phyloP scores from a whole-genome alignment of 805 yeast genomes.

The Sugiyamaella smithiae region DNA sequence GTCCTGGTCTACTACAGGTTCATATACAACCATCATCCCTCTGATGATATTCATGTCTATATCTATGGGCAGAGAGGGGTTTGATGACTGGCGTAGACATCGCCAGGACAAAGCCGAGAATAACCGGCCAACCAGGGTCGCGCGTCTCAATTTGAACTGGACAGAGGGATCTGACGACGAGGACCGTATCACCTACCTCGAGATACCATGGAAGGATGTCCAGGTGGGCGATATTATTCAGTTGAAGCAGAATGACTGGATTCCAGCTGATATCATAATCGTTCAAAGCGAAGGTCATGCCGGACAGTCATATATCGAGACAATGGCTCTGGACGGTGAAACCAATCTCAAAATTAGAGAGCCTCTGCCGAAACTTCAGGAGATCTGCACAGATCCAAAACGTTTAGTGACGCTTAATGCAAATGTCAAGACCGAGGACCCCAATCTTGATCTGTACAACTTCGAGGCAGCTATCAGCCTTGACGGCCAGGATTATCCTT shows the following conservation, averaged over 20 bases:
- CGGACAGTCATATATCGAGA: constrained; percentile 77
- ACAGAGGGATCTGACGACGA: constrained; percentile 11
- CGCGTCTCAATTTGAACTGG: constrained; percentile 30
- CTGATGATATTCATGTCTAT: constrained; percentile 80
- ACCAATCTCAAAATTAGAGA: constrained; percentile 78
- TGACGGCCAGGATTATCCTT: constrained; percentile 48
- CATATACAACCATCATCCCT: constrained; percentile 90
- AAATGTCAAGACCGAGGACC: constrained; percentile 75
- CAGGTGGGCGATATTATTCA: constrained; percentile 84
- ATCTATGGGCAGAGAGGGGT: constrained; percentile 89
- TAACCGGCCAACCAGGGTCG: constrained; percentile 47
- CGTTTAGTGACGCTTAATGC: constrained; percentile 44
- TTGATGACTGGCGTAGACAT: constrained; percentile 88
- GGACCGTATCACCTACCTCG: constrained; percentile 31
- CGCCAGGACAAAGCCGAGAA: constrained; percentile 83
- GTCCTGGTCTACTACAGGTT: constrained; percentile 96
- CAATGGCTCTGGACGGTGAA: constrained; percentile 98
- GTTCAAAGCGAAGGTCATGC: constrained; percentile 61
- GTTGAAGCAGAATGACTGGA: constrained; percentile 78
- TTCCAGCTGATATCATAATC: constrained; percentile 86
- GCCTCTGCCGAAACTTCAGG: constrained; percentile 64
- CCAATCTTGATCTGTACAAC: constrained; percentile 85
- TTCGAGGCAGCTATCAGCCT: constrained; percentile 65
- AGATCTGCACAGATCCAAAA: constrained; percentile 47
- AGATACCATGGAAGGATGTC: constrained; percentile 66